Base-by-base conservation (phyloP, 2,329 filamentous ascomycete genomes). In the Spiromastix sp. region DNA sequence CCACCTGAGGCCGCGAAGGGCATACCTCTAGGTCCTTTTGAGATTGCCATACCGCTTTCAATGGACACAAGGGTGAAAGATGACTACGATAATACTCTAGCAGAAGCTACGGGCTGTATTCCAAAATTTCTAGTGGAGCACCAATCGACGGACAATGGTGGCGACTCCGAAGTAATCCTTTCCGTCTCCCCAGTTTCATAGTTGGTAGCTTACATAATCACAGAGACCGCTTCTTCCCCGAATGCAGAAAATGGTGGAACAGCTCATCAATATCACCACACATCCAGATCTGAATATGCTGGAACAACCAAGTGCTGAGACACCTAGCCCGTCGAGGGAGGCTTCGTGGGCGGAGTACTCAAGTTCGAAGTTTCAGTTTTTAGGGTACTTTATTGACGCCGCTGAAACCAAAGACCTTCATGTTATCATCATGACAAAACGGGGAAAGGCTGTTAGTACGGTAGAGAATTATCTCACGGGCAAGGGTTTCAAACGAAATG, bases 321-420 rank as follows among this genome's bases (percentile, higher is more conserved):
- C 55, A 9, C 43, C 53, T 2, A 52, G 60, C 22, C 45, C 57
- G 5, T 42, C 49, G 29, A 55, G 59, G 36, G 55, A 64, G 40
- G 59, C 63, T 4, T 48, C 57, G 4, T 67, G 63, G 58, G 63
- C 61, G 4, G 62, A 67, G 36, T 66, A 66, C 41, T 63, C 60
- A 5, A 65, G 64, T 32, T 54, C 62, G 7, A 67, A 67, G 42
- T 67, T 67, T 28, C 47, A 57, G 13, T 56, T 67, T 13, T 49
- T 67, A 4, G 57, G 59, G n/a, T 55, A 61, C 36, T 48, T 66
- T 10, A 52, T 64, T 18, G 54, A 64, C 27, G 41, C 55, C 11
- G 52, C 56, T 17, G 48, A 54, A 2, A 44, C 37, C 4, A 45
- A 50, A 33, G 56, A 61, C 31, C 42, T 60, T 9, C 61, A 65